Percentiles rank a stretch among this genome's conserved stretches.
Conservation (phyloP, 2,329 filamentous ascomycete genomes). For the Coniosporium tulheliwenetii region DNA sequence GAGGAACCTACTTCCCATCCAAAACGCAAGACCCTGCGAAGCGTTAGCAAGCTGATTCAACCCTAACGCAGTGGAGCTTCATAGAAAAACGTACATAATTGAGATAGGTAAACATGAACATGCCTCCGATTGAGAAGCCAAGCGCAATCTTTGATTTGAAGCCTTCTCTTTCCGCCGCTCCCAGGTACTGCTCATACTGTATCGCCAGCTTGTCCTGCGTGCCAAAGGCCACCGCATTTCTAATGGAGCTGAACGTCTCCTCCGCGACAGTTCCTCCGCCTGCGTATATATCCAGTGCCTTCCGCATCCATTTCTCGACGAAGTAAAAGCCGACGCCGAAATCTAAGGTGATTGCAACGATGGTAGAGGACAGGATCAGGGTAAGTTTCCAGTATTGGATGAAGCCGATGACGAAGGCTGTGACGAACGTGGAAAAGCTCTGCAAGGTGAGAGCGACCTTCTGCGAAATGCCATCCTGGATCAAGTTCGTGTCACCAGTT, state of each 20-base stretch:
- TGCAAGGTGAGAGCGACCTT: conserved; percentile 6
- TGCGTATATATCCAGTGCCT: background rate
- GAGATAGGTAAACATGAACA: conserved; percentile 1
- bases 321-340: background rate
- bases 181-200: conserved; percentile 1
- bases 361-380: background rate
- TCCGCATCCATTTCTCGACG: background rate
- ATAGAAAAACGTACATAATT: too few relatives aligned
- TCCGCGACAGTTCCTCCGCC: background rate
- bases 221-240: conserved; percentile 1
- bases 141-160: background rate
- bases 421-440: conserved; percentile 2
- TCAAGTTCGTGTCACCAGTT: conserved; percentile 7
- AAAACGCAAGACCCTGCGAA: conserved; percentile 7
- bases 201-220: conserved; percentile 1
- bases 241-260: background rate
- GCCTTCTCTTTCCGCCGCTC: background rate
- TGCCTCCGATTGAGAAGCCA: background rate
- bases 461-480: conserved; percentile 9
- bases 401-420: conserved; percentile 3
- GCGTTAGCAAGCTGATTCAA: too few relatives aligned
- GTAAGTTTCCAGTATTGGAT: background rate
- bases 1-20: conserved; percentile 6
- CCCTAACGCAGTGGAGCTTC: too few relatives aligned
- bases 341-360: background rate